Evolutionary conservation across 2,329 filamentous ascomycete genomes (phyloP).

Genomic region (Stagonosporopsis chrysanthemi): DNA sequence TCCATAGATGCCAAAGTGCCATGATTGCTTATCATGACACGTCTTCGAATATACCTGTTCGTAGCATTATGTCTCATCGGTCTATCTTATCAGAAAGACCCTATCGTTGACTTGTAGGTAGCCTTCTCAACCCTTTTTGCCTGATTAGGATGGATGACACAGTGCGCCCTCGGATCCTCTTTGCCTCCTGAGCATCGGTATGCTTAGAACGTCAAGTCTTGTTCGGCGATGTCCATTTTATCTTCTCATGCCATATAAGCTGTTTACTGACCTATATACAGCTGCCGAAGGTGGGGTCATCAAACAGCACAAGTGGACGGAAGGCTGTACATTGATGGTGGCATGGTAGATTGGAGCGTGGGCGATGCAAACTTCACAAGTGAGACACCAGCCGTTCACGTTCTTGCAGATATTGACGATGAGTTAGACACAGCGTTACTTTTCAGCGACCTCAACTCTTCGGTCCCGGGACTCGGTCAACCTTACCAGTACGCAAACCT

Average conservation of each 20-base stretch:
- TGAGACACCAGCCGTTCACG: conserved; percentile 31
- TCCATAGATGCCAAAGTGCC: conserved; percentile 26
- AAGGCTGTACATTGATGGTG: conserved; percentile 69
- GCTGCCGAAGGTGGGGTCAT: conserved; percentile 59
- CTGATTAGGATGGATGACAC: neutral
- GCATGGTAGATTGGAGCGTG: conserved; percentile 63
- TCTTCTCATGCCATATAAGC: neutral
- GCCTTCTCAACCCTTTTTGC: neutral
- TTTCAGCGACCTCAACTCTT: conserved; percentile 64
- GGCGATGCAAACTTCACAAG: conserved; percentile 59
- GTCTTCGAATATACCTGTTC: conserved; percentile 36
- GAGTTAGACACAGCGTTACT: conserved; percentile 61
- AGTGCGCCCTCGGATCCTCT: neutral
- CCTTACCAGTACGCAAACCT: conserved; percentile 65
- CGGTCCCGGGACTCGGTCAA: conserved; percentile 49
- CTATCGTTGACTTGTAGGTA: conserved; percentile 58
- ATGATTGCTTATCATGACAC: conserved; percentile 45
- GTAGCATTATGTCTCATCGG: conserved; percentile 38
- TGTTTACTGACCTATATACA: conserved; percentile 8
- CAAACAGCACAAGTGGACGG: conserved; percentile 67
- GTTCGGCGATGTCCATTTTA: neutral
- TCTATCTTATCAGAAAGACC: conserved; percentile 53
- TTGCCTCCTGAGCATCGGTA: neutral
- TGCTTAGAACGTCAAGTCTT: neutral
- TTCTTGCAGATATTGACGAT: neutral